These are phyloP conservation scores for Cercophora newfieldiana DNA, from an alignment of 495 filamentous ascomycete species.

Conservation along the genomic window DNA sequence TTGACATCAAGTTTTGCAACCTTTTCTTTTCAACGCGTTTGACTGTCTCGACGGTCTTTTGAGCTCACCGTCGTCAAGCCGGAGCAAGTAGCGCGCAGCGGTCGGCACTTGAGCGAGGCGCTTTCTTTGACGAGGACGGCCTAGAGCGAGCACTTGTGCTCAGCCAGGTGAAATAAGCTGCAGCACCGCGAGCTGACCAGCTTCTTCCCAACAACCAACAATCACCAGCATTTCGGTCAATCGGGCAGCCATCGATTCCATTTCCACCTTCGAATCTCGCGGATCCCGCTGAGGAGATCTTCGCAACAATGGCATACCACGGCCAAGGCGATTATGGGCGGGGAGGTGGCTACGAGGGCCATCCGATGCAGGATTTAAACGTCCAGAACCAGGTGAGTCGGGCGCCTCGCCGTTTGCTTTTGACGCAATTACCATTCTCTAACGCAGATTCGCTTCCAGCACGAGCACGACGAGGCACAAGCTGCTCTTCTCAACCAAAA, in stretches of 20 bases:
- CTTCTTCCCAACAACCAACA: not conserved
- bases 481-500: constrained; percentile 70
- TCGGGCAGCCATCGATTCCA: constrained; percentile 2
- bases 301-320: constrained; percentile 50
- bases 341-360: constrained; percentile 52
- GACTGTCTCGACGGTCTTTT: not conserved
- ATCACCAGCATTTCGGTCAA: not conserved
- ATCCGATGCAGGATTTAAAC: constrained; percentile 68
- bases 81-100: not conserved
- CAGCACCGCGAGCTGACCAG: not conserved
- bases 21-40: not conserved
- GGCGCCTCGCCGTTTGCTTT: constrained; percentile 16
- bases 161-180: not conserved
- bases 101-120: not conserved
- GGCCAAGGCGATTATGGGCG: constrained; percentile 39
- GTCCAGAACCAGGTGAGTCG: constrained; percentile 57
- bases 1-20: not conserved
- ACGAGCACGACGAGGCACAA: constrained; percentile 72
- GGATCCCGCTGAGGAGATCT: constrained; percentile 21
- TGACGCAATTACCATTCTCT: not conserved
- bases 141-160: not conserved
- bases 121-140: not conserved
- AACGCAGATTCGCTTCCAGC: constrained; percentile 12
- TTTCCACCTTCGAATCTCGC: not conserved
- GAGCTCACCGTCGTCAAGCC: not conserved